Percentiles rank a stretch among this genome's conserved stretches.
phyloP scores from a whole-genome alignment of 1,284 basidiomycete species.

The Apiotrichum gracile region DNA sequence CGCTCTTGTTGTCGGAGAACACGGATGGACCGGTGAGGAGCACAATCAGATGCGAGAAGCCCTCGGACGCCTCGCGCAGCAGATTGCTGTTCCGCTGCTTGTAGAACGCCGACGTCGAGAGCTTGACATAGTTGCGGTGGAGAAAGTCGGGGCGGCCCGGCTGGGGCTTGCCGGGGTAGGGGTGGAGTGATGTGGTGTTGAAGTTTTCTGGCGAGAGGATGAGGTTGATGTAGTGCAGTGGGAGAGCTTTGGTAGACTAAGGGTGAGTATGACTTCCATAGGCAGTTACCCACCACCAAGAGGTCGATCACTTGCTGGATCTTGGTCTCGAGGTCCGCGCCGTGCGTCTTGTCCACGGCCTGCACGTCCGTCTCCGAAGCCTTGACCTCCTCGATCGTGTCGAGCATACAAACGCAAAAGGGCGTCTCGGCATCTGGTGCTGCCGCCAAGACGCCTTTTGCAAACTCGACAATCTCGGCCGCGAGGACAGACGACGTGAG shows the following conservation, averaged over 20 bases:
- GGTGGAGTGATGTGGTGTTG: constrained; percentile 26
- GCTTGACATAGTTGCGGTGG: constrained; percentile 26
- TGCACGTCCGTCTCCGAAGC: constrained; percentile 1
- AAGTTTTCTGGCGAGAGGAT: constrained; percentile 25
- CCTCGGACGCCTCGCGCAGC: constrained; percentile 93
- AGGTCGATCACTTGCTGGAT: constrained; percentile 3
- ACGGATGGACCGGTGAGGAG: constrained; percentile 65
- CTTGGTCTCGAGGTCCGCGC: neutral
- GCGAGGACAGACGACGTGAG: neutral
- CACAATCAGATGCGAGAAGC: constrained; percentile 84
- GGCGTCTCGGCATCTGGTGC: neutral
- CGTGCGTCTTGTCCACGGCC: neutral
- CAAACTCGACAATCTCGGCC: neutral
- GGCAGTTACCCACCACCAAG: constrained; percentile 5
- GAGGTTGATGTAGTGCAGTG: constrained; percentile 24
- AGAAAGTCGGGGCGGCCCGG: constrained; percentile 12
- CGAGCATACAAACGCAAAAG: constrained; percentile 7
- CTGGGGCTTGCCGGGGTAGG: constrained; percentile 17
- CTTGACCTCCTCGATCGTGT: constrained; percentile 12
- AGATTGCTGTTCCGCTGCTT: constrained; percentile 99
- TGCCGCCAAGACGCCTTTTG: neutral
- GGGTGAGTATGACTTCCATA: neutral
- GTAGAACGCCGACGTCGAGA: constrained; percentile 55
- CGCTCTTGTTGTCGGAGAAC: constrained; percentile 12
- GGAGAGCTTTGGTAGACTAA: constrained; percentile 9